Evolutionary conservation across 148 eudicot genomes (phyloP).

Genomic region (Arbutus unedo): DNA sequence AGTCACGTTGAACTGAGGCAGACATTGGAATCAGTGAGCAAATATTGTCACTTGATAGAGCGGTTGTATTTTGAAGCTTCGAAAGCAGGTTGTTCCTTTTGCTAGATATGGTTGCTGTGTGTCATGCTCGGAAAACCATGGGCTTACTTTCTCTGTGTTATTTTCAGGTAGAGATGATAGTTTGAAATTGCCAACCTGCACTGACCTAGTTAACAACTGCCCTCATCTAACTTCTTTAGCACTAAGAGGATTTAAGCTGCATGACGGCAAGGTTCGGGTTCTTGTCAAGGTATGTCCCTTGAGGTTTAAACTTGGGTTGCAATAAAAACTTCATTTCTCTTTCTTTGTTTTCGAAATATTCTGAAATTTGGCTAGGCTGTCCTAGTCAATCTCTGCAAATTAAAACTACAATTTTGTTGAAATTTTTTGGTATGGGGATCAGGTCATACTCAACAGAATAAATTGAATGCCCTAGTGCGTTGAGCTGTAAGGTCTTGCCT

Average conservation of each 20-base stretch:
- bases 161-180: slow-evolving; percentile 66
- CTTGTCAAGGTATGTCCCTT: slow-evolving; percentile 47
- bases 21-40: slow-evolving; percentile 52
- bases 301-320: not conserved
- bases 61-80: slow-evolving; percentile 58
- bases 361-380: not conserved
- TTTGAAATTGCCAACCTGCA: slow-evolving; percentile 49
- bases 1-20: slow-evolving; percentile 59
- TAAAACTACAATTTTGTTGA: not conserved
- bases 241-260: slow-evolving; percentile 58
- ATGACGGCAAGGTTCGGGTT: slow-evolving; percentile 42
- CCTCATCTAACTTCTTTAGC: slow-evolving; percentile 50
- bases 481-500: not conserved
- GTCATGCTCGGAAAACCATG: not conserved
- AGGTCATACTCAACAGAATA: not conserved
- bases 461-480: not conserved
- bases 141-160: slow-evolving; percentile 10
- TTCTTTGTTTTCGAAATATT: not conserved
- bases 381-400: not conserved
- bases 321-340: not conserved
- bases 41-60: slow-evolving; percentile 43
- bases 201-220: slow-evolving; percentile 51
- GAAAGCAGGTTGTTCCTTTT: slow-evolving; percentile 36
- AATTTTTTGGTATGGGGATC: not conserved
- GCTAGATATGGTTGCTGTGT: not conserved